Conservation (phyloP, 176 grass and related monocot genomes). For the Tuctoria greenei region DNA sequence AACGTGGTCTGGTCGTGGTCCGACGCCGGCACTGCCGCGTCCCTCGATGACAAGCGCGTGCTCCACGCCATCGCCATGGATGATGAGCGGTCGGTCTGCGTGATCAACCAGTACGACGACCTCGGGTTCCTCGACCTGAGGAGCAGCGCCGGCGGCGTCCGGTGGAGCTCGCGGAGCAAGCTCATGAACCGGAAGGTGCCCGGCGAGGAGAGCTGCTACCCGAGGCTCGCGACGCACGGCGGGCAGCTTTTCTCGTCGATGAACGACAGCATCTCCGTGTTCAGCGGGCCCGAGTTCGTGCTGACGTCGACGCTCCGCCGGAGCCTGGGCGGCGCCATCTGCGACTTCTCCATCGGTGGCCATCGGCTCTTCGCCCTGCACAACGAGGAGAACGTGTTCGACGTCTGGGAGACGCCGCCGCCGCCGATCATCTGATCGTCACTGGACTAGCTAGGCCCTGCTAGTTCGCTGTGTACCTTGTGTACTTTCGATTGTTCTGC, state of each 20-base stretch:
- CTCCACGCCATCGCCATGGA: constrained; percentile 90
- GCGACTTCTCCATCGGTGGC: constrained; percentile 94
- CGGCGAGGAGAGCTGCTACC: constrained; percentile 92
- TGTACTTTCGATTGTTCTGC: background rate
- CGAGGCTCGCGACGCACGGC: constrained; percentile 83
- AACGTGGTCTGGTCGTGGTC: constrained; percentile 81
- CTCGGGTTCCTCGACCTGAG: constrained; percentile 88
- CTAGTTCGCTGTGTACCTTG: background rate
- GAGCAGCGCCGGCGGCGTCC: constrained; percentile 44
- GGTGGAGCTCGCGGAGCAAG: constrained; percentile 96
- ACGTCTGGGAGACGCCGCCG: constrained; percentile 91
- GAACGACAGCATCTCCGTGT: constrained; percentile 96
- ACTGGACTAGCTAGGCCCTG: too few species aligned
- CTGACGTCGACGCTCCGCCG: constrained; percentile 80
- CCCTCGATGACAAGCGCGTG: constrained; percentile 89
- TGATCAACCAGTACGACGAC: constrained; percentile 97
- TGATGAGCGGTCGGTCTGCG: constrained; percentile 75
- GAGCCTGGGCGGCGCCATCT: constrained; percentile 79
- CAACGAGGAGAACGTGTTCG: constrained; percentile 97
- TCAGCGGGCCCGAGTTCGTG: constrained; percentile 82
- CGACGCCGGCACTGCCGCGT: constrained; percentile 60
- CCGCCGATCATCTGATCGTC: constrained; percentile 70
- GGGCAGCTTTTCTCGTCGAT: constrained; percentile 93
- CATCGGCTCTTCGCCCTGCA: constrained; percentile 86
- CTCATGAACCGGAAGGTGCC: constrained; percentile 75